Evolutionary conservation across 495 filamentous ascomycete genomes (phyloP).

Genomic region (Penicillium paxilli): DNA sequence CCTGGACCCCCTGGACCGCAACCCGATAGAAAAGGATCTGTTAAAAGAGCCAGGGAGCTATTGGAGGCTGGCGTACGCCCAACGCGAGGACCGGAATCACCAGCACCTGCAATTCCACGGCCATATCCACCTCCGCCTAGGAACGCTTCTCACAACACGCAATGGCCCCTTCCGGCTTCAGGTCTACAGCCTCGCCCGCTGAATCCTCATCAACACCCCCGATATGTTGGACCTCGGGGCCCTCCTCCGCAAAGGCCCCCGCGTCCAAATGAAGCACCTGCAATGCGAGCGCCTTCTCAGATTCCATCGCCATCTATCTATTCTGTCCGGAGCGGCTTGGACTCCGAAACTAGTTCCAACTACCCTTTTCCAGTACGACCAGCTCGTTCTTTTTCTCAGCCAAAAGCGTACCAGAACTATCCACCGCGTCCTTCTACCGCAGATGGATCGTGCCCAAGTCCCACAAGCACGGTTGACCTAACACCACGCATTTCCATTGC

Average conservation of each 20-base stretch:
- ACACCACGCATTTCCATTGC: slow-evolving; percentile 30
- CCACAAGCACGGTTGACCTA: slow-evolving; percentile 23
- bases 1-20: slow-evolving; percentile 13
- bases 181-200: slow-evolving; percentile 27
- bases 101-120: slow-evolving; percentile 9
- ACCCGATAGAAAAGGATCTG: slow-evolving; percentile 38
- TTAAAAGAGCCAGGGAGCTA: slow-evolving; percentile 52
- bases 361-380: slow-evolving; percentile 46
- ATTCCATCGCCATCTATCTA: slow-evolving; percentile 41
- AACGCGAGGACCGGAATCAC: slow-evolving; percentile 26
- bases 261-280: slow-evolving; percentile 45
- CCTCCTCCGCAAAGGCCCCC: slow-evolving; percentile 68
- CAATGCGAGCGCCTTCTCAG: slow-evolving; percentile 16
- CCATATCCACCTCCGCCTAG: slow-evolving; percentile 24
- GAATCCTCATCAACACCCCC: slow-evolving; percentile 34
- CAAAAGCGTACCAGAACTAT: slow-evolving; percentile 32
- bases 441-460: slow-evolving; percentile 39
- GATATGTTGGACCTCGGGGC: slow-evolving; percentile 50
- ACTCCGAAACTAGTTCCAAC: slow-evolving; percentile 47
- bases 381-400: slow-evolving; percentile 52
- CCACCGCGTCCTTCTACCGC: slow-evolving; percentile 22
- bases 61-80: slow-evolving; percentile 50
- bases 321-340: slow-evolving; percentile 52
- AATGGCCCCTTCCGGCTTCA: slow-evolving; percentile 46
- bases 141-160: slow-evolving; percentile 24